Conservation (phyloP, 768 basidiomycete species). For the Cystobasidium ongulense region DNA sequence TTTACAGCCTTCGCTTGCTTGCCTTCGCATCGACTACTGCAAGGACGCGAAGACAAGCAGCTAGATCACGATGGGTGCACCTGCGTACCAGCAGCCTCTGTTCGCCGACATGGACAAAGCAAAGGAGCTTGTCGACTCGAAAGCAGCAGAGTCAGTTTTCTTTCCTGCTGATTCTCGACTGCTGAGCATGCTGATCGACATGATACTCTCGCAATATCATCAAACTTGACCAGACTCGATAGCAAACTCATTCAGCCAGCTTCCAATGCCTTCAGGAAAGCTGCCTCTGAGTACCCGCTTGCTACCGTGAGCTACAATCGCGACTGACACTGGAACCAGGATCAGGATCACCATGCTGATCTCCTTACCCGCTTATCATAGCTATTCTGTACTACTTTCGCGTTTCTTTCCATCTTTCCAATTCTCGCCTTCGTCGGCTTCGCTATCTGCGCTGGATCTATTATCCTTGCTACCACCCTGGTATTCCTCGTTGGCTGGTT, state of each 20-base stretch:
- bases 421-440: conserved; percentile 14
- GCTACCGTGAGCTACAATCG: neutral
- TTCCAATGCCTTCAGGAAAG: neutral
- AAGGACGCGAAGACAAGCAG: neutral
- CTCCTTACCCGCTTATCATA: neutral
- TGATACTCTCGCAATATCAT: neutral
- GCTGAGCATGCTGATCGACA: neutral
- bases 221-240: neutral
- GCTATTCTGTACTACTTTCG: neutral
- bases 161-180: neutral
- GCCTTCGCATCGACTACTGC: neutral
- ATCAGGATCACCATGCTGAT: neutral
- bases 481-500: conserved; percentile 13
- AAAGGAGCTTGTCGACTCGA: neutral
- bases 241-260: neutral
- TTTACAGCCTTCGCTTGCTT: too few species aligned
- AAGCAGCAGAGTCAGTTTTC: neutral
- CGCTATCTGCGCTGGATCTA: conserved; percentile 16
- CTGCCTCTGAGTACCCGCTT: neutral
- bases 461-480: conserved; percentile 1
- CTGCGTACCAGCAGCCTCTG: neutral
- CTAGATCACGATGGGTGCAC: neutral
- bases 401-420: conserved; percentile 19
- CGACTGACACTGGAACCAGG: neutral
- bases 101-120: neutral